Percentiles rank a stretch among this genome's conserved stretches.
These are phyloP conservation scores for Bipolaris sorokiniana DNA, from an alignment of 2,329 filamentous ascomycete genomes.

Conservation along the genomic window DNA sequence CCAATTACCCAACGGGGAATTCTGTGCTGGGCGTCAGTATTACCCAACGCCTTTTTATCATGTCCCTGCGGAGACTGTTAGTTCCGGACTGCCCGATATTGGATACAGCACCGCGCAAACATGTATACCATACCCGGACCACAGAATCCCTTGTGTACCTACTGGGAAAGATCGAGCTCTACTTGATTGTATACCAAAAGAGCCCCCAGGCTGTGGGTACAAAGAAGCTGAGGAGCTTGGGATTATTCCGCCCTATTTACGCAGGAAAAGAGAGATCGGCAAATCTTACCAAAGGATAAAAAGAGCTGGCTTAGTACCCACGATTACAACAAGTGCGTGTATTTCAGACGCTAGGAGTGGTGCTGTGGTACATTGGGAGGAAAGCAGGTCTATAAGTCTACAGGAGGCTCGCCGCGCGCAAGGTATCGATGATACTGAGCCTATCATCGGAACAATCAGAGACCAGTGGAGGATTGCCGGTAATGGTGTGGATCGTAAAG, in stretches of 20 bases:
- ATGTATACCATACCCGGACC: constrained; percentile 72
- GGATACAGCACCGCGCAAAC: constrained; percentile 66
- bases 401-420: constrained; percentile 73
- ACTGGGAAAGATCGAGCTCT: constrained; percentile 50
- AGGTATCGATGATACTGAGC: constrained; percentile 72
- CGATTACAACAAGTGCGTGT: constrained; percentile 63
- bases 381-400: constrained; percentile 67
- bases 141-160: constrained; percentile 55
- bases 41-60: constrained; percentile 66
- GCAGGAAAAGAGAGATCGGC: constrained; percentile 28
- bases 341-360: constrained; percentile 62
- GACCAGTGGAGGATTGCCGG: constrained; percentile 73
- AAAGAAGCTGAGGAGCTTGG: constrained; percentile 44
- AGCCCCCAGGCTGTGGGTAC: constrained; percentile 50
- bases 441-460: constrained; percentile 64
- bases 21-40: constrained; percentile 63
- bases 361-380: constrained; percentile 67
- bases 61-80: constrained; percentile 61
- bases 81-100: constrained; percentile 66
- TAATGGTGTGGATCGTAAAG: constrained; percentile 75
- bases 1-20: constrained; percentile 35
- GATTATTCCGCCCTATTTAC: constrained; percentile 40
- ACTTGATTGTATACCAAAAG: constrained; percentile 64
- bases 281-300: constrained; percentile 60
- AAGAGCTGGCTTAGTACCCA: constrained; percentile 63